Conservation (phyloP, 2,329 filamentous ascomycete genomes). For the Talaromyces sp. region DNA sequence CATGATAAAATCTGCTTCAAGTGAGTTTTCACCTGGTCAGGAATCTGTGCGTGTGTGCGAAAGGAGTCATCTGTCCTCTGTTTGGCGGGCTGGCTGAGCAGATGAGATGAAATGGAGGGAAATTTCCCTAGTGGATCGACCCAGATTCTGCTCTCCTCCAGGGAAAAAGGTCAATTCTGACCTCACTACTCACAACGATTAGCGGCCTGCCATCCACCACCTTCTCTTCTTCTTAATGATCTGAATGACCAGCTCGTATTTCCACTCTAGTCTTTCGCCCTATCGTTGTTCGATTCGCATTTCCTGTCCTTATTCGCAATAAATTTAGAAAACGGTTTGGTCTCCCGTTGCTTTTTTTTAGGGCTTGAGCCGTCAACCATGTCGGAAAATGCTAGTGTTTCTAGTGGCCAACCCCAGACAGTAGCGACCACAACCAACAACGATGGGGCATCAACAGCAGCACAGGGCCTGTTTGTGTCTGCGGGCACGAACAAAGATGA, state of each 20-base stretch:
- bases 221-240: neutral
- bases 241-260: neutral
- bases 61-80: neutral
- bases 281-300: neutral
- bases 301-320: too few species aligned
- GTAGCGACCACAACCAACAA: neutral
- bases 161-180: slow-evolving; percentile 13
- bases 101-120: neutral
- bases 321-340: neutral
- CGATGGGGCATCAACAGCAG: slow-evolving; percentile 4
- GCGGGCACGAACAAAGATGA: neutral
- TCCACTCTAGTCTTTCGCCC: neutral
- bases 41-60: neutral
- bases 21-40: neutral
- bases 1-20: neutral
- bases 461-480: neutral
- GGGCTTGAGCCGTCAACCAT: slow-evolving; percentile 13
- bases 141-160: slow-evolving; percentile 6
- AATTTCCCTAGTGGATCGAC: slow-evolving; percentile 11
- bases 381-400: slow-evolving; percentile 16
- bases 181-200: slow-evolving; percentile 7
- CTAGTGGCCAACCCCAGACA: slow-evolving; percentile 8
- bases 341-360: slow-evolving; percentile 2
- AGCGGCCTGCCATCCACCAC: neutral
- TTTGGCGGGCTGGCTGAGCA: slow-evolving; percentile 10